These are phyloP conservation scores for Sarocladium strictum DNA, from an alignment of 2,329 filamentous ascomycete genomes.

Conservation along the genomic window DNA sequence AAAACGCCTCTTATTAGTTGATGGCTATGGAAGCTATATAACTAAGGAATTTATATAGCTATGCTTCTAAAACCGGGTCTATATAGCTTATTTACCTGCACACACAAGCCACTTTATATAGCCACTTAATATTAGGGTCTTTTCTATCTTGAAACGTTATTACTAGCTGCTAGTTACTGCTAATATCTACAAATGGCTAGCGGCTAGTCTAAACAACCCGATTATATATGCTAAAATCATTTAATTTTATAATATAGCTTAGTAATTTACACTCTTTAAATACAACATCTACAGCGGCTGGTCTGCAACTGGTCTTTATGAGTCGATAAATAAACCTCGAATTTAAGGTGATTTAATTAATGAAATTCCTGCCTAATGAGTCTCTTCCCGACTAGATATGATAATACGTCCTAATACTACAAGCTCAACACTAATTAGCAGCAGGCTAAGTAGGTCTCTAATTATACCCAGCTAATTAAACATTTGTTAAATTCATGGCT, in stretches of 20 bases:
- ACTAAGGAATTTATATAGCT: neutral
- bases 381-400: no score
- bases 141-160: neutral
- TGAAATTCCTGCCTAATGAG: neutral
- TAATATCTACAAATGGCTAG: neutral
- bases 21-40: neutral
- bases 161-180: neutral
- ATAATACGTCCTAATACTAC: neutral
- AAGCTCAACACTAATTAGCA: no score
- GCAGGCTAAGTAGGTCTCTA: neutral
- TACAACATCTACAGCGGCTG: conserved; percentile 1
- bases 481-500: no score
- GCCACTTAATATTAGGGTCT: neutral
- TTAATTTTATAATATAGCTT: neutral
- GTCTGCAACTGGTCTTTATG: neutral
- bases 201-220: neutral
- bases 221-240: neutral
- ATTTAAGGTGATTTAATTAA: neutral
- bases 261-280: neutral
- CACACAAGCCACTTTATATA: neutral
- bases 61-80: neutral
- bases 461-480: neutral
- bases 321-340: neutral
- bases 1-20: neutral
- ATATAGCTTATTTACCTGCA: neutral